Evolutionary conservation across 768 basidiomycete species (phyloP).

Genomic region (Suillus luteus): DNA sequence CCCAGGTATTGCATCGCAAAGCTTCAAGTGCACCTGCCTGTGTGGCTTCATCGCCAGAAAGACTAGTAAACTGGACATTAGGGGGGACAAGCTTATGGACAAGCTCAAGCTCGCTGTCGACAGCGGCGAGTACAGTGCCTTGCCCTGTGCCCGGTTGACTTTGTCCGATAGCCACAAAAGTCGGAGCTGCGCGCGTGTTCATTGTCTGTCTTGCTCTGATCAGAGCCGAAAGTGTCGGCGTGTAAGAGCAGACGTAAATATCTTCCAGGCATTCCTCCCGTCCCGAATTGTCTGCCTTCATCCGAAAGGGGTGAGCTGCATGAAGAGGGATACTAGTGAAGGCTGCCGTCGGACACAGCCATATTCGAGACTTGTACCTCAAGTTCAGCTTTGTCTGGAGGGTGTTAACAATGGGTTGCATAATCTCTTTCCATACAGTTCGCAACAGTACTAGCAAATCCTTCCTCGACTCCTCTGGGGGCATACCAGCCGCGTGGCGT

Average conservation of each 20-base stretch:
- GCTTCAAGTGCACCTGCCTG: not conserved
- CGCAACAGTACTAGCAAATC: no score
- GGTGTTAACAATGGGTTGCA: no score
- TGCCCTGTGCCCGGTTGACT: not conserved
- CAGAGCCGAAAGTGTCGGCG: conserved; percentile 13
- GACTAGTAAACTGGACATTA: not conserved
- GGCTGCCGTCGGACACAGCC: no score
- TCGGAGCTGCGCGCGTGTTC: not conserved
- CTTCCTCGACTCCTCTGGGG: no score
- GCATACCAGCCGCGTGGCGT: no score
- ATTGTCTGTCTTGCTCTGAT: conserved; percentile 7
- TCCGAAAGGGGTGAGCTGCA: no score
- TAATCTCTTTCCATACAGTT: no score
- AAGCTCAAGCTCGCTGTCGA: conserved; percentile 14
- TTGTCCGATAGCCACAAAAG: conserved; percentile 12
- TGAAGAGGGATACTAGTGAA: no score
- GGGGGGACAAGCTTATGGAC: conserved; percentile 24
- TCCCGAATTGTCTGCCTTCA: no score
- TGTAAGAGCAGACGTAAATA: conserved; percentile 15
- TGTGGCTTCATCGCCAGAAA: conserved; percentile 2
- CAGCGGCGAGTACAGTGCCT: not conserved
- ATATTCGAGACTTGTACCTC: no score
- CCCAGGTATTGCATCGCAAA: conserved; percentile 14
- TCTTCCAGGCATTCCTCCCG: conserved; percentile 2
- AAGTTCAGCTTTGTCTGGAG: no score